These are phyloP conservation scores for Lactarius indigo DNA, from an alignment of 768 basidiomycete species.

Conservation along the genomic window DNA sequence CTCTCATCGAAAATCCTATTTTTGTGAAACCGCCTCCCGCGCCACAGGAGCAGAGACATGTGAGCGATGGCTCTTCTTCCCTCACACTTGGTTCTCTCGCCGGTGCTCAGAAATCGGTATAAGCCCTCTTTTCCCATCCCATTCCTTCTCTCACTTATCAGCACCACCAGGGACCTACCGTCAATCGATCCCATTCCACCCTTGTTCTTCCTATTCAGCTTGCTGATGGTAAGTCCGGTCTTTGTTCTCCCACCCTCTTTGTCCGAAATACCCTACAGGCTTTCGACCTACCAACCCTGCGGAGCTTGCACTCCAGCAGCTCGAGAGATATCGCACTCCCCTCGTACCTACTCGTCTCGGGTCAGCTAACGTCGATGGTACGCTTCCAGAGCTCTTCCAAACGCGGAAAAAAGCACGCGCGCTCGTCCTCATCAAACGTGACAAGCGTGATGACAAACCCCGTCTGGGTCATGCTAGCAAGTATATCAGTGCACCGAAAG, in stretches of 20 bases:
- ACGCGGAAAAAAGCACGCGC: slow-evolving; percentile 40
- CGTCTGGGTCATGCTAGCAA: slow-evolving; percentile 40
- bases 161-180: slow-evolving; percentile 5
- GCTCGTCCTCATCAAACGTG: slow-evolving; percentile 58
- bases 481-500: slow-evolving; percentile 30
- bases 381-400: slow-evolving; percentile 60
- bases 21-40: slow-evolving; percentile 60
- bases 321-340: slow-evolving; percentile 78
- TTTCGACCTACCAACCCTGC: slow-evolving; percentile 47
- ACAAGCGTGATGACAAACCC: slow-evolving; percentile 43
- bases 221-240: slow-evolving; percentile 17
- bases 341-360: slow-evolving; percentile 62
- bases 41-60: slow-evolving; percentile 26
- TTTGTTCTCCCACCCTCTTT: slow-evolving; percentile 14
- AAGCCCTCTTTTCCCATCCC: neutral
- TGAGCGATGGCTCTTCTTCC: slow-evolving; percentile 8
- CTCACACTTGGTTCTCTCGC: slow-evolving; percentile 31
- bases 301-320: slow-evolving; percentile 64
- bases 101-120: slow-evolving; percentile 25
- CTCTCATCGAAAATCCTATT: slow-evolving; percentile 60
- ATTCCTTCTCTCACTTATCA: slow-evolving; percentile 4
- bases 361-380: slow-evolving; percentile 5
- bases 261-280: slow-evolving; percentile 25
- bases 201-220: slow-evolving; percentile 11
- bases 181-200: slow-evolving; percentile 20